These are phyloP conservation scores for Pulveroboletus sp. DNA, from an alignment of 768 basidiomycete genomes.

Conservation along the genomic window DNA sequence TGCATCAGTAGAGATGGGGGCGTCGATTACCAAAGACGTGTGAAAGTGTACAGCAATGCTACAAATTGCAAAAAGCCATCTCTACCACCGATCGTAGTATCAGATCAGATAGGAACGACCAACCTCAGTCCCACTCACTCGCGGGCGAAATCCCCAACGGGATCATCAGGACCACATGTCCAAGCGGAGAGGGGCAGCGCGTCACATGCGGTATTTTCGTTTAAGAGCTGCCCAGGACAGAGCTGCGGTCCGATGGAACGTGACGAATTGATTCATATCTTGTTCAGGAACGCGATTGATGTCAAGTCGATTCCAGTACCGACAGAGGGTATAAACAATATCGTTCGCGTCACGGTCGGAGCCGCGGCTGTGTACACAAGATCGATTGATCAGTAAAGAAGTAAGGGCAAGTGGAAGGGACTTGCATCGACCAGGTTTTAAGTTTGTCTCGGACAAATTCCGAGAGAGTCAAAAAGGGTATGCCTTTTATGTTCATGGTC, in stretches of 20 bases:
- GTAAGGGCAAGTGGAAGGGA: slow-evolving; percentile 2
- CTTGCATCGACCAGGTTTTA: slow-evolving; percentile 78
- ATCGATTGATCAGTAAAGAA: slow-evolving; percentile 12
- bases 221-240: slow-evolving; percentile 73
- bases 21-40: slow-evolving; percentile 15
- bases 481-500: slow-evolving; percentile 59
- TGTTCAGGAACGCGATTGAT: slow-evolving; percentile 83
- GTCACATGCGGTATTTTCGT: slow-evolving; percentile 64
- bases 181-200: neutral
- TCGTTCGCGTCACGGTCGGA: slow-evolving; percentile 73
- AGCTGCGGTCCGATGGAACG: slow-evolving; percentile 52
- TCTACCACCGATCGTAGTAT: slow-evolving; percentile 20
- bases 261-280: slow-evolving; percentile 77
- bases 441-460: slow-evolving; percentile 85
- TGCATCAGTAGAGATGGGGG: neutral
- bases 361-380: slow-evolving; percentile 46
- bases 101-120: slow-evolving; percentile 27
- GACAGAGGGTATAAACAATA: slow-evolving; percentile 63
- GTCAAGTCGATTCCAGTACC: slow-evolving; percentile 79
- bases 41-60: slow-evolving; percentile 21
- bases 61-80: slow-evolving; percentile 17
- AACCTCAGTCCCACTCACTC: slow-evolving; percentile 1
- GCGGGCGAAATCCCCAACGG: neutral
- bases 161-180: slow-evolving; percentile 1
- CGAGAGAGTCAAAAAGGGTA: slow-evolving; percentile 80